Conservation (phyloP, 2,329 filamentous ascomycete species). For the Trichoderma atroviride region DNA sequence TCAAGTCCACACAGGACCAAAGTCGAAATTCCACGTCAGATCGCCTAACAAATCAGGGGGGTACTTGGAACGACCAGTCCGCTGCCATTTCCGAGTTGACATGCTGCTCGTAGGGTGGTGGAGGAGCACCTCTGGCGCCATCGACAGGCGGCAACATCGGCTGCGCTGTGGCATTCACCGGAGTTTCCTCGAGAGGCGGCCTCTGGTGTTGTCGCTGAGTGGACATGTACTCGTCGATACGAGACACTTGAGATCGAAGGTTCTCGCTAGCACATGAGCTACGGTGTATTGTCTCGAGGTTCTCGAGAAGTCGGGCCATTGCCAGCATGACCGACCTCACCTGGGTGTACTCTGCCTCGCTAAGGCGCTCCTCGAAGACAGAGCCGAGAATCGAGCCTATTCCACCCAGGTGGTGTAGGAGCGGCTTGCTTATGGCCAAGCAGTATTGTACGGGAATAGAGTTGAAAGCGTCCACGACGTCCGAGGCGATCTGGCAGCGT, state of each 20-base stretch:
- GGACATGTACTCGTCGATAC: constrained; percentile 35
- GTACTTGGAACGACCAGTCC: constrained; percentile 47
- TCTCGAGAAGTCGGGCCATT: constrained; percentile 39
- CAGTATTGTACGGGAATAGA: constrained; percentile 30
- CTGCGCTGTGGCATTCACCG: constrained; percentile 3
- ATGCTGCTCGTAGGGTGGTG: not conserved
- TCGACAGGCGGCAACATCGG: not conserved
- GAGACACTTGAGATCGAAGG: constrained; percentile 32
- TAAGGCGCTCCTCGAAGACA: constrained; percentile 39
- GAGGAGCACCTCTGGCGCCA: not conserved
- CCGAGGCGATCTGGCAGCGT: constrained; percentile 37
- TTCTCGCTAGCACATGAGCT: constrained; percentile 32
- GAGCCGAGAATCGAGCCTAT: constrained; percentile 42
- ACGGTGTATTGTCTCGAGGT: constrained; percentile 33
- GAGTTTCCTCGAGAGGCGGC: constrained; percentile 6
- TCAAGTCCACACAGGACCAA: constrained; percentile 15
- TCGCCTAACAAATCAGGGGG: constrained; percentile 50
- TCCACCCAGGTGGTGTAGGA: constrained; percentile 40
- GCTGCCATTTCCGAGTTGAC: constrained; percentile 12
- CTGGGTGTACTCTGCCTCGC: constrained; percentile 34
- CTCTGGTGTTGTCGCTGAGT: constrained; percentile 26
- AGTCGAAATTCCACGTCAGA: constrained; percentile 29
- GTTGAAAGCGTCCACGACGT: constrained; percentile 37
- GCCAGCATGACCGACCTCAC: constrained; percentile 38
- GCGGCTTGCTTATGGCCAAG: constrained; percentile 38